phyloP scores from a whole-genome alignment of 345 rosid species.

The Garcia nutans region DNA sequence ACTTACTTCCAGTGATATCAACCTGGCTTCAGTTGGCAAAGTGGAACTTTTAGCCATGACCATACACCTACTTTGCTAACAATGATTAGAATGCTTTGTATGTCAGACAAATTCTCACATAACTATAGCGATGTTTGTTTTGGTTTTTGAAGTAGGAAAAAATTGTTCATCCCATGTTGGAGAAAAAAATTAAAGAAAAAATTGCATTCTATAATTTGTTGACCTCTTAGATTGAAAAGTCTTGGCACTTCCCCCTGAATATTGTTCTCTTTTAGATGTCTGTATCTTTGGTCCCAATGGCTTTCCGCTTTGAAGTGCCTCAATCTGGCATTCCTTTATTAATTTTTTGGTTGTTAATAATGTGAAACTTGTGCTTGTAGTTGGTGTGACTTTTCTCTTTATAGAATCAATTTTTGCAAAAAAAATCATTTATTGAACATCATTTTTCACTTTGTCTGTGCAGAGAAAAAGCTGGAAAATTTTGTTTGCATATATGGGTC shows the following conservation, averaged over 20 bases:
- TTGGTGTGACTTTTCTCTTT: background rate
- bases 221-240: background rate
- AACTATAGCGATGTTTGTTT: background rate
- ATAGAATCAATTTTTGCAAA: background rate
- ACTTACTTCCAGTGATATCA: background rate
- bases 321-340: background rate
- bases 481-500: constrained; percentile 84
- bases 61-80: background rate
- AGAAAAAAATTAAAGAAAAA: no score
- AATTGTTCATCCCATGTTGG: background rate
- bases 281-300: background rate
- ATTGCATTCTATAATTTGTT: background rate
- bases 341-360: background rate
- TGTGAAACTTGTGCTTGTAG: background rate
- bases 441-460: constrained; percentile 17
- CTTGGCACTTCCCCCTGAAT: background rate
- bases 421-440: background rate
- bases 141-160: background rate
- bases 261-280: background rate
- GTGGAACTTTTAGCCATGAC: background rate
- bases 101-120: background rate
- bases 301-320: constrained; percentile 2
- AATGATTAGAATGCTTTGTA: background rate
- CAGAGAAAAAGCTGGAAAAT: constrained; percentile 95
- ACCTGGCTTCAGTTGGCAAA: no score